These are phyloP conservation scores for Suillus cothurnatus DNA, from an alignment of 768 basidiomycete genomes.

Conservation along the genomic window DNA sequence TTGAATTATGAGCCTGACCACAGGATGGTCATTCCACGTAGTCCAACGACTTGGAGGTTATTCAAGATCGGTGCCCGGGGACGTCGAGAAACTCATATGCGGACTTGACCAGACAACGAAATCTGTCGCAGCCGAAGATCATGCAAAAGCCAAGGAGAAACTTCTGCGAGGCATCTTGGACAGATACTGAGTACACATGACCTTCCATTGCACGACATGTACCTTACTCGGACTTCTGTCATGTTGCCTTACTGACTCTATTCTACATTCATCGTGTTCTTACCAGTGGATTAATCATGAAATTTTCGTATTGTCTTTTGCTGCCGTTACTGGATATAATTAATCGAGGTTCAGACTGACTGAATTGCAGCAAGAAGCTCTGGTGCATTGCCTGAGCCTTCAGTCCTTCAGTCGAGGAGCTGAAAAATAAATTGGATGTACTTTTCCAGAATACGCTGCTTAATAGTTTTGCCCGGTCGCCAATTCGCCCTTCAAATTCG, in stretches of 20 bases:
- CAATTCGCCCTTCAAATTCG: neutral
- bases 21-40: constrained; percentile 25
- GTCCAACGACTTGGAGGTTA: constrained; percentile 45
- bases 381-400: neutral
- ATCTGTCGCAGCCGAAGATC: constrained; percentile 34
- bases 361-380: neutral
- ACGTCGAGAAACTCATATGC: constrained; percentile 53
- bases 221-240: constrained; percentile 2
- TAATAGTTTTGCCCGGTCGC: neutral
- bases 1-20: constrained; percentile 7
- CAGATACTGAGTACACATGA: constrained; percentile 25
- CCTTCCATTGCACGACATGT: constrained; percentile 3
- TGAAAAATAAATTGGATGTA: neutral
- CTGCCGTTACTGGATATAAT: neutral
- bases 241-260: neutral
- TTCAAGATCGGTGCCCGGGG: constrained; percentile 48
- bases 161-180: constrained; percentile 37
- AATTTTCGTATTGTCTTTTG: neutral
- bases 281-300: neutral
- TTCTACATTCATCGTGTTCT: neutral
- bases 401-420: neutral
- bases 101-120: constrained; percentile 57
- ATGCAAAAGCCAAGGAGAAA: constrained; percentile 36
- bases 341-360: neutral
- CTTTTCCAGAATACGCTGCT: neutral